These are phyloP conservation scores for Pseudovirgaria hyperparasitica DNA, from an alignment of 2,329 filamentous ascomycete genomes.

Conservation along the genomic window DNA sequence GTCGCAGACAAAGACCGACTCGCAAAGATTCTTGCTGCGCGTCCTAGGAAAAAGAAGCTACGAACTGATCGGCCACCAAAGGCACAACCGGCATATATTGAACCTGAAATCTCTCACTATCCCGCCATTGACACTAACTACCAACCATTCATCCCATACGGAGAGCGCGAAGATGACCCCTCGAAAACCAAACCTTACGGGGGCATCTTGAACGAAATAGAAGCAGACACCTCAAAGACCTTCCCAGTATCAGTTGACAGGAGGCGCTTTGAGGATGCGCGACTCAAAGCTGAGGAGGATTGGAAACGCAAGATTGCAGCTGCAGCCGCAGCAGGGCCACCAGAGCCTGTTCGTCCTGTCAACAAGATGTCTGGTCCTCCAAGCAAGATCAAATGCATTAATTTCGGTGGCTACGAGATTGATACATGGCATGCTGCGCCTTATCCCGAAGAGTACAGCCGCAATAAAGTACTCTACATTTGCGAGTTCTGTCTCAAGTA, in stretches of 20 bases:
- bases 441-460: conserved; percentile 95
- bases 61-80: conserved; percentile 32
- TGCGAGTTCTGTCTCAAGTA: conserved; percentile 99
- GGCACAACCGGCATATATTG: conserved; percentile 26
- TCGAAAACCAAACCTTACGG: conserved; percentile 89
- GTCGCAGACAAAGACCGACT: conserved; percentile 47
- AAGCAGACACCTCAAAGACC: conserved; percentile 85
- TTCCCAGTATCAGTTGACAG: conserved; percentile 70
- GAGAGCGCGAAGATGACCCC: conserved; percentile 81
- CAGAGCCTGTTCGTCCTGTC: conserved; percentile 46
- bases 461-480: conserved; percentile 93
- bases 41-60: conserved; percentile 42
- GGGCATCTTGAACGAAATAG: conserved; percentile 75
- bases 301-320: conserved; percentile 60
- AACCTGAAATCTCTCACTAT: conserved; percentile 37
- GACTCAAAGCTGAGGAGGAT: conserved; percentile 81
- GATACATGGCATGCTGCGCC: conserved; percentile 98
- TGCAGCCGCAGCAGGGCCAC: conserved; percentile 53
- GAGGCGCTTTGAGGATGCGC: conserved; percentile 76
- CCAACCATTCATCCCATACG: conserved; percentile 74
- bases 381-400: conserved; percentile 97
- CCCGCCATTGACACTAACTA: conserved; percentile 52
- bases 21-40: conserved; percentile 45
- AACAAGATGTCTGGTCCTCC: conserved; percentile 73
- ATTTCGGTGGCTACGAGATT: conserved; percentile 94